These are phyloP conservation scores for Aspergillus oerlinghausenensis DNA, from an alignment of 2,329 filamentous ascomycete species.

Conservation along the genomic window DNA sequence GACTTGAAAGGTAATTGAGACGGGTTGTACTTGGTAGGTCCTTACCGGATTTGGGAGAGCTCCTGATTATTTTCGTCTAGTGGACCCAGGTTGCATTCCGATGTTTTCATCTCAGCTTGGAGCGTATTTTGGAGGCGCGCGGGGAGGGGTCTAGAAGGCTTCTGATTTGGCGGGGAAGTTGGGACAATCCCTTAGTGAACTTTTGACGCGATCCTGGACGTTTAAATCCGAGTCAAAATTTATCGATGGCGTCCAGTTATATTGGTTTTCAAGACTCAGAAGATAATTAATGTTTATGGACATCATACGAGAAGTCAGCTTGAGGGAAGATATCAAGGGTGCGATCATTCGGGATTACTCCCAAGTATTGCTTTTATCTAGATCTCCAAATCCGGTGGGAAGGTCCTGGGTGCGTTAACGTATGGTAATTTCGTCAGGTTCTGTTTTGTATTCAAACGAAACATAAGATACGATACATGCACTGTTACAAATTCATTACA, in stretches of 20 bases:
- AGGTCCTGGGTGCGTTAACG: neutral
- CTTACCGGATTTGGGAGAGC: neutral
- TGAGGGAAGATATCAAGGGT: neutral
- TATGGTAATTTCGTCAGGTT: neutral
- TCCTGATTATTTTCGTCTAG: slow-evolving; percentile 14
- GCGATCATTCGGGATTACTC: neutral
- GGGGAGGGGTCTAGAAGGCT: neutral
- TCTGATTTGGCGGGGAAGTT: neutral
- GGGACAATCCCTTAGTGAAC: neutral
- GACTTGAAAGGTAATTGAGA: neutral
- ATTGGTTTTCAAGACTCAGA: too few species aligned
- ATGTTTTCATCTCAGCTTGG: neutral
- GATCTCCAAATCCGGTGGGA: neutral
- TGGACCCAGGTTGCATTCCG: slow-evolving; percentile 3
- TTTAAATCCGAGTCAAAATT: neutral
- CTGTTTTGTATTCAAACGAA: neutral
- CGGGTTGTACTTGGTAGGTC: neutral
- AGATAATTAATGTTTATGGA: too few species aligned
- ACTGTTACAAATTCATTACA: neutral
- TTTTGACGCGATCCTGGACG: neutral
- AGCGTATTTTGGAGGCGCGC: neutral
- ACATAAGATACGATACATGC: neutral
- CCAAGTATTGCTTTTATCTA: neutral
- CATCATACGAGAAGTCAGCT: neutral
- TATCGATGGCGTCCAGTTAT: too few species aligned